Evolutionary conservation across 2,329 filamentous ascomycete species (phyloP).

Genomic region (Madurella fahalii): DNA sequence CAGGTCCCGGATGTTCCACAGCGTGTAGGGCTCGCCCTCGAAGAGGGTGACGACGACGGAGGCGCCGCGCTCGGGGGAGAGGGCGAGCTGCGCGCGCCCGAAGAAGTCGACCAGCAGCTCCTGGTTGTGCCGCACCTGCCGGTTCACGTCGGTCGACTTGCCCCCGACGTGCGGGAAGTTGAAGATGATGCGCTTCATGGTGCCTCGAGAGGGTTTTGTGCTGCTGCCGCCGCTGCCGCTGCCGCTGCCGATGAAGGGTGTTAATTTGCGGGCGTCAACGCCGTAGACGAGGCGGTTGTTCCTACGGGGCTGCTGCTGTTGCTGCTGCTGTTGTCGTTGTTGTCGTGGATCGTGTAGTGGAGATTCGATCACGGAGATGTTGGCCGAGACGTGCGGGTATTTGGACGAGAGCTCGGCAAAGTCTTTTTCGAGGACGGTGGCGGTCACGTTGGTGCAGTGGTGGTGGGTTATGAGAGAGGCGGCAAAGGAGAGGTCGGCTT

Average conservation of each 20-base stretch:
- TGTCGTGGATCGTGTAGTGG: conserved; percentile 29
- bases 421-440: conserved; percentile 62
- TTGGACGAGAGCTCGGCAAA: conserved; percentile 60
- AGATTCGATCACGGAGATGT: conserved; percentile 42
- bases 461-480: conserved; percentile 62
- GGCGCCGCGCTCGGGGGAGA: conserved; percentile 47
- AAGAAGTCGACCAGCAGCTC: conserved; percentile 70
- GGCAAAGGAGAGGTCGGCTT: conserved; percentile 78
- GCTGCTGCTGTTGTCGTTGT: conserved; percentile 5
- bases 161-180: conserved; percentile 97
- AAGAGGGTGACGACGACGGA: conserved; percentile 81
- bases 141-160: conserved; percentile 85
- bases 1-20: conserved; percentile 91
- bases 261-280: conserved; percentile 65
- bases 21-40: conserved; percentile 87
- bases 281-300: conserved; percentile 48
- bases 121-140: conserved; percentile 91
- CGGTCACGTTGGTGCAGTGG: conserved; percentile 61
- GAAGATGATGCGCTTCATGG: conserved; percentile 80
- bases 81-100: conserved; percentile 45
- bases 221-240: conserved; percentile 8
- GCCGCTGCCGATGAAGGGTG: conserved; percentile 39
- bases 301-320: no score
- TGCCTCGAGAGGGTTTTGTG: conserved; percentile 22
- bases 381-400: conserved; percentile 62